Evolutionary conservation across 306 rosid genomes (phyloP).

Genomic region (Lupinus albus): DNA sequence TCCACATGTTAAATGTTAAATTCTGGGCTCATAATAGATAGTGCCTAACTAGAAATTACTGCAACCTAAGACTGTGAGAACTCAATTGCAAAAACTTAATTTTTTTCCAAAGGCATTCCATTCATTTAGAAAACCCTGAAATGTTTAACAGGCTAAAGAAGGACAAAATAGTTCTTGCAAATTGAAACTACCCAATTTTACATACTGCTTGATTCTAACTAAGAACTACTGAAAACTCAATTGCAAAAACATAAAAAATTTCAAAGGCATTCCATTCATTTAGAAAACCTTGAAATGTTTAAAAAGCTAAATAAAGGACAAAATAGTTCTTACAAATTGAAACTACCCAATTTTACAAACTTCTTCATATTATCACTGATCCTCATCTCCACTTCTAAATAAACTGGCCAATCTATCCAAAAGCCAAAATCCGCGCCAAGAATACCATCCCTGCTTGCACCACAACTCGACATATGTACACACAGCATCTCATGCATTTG

Average conservation of each 20-base stretch:
- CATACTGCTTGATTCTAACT: conserved; percentile 41
- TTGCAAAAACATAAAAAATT: conserved; percentile 2
- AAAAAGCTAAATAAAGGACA: conserved; percentile 40
- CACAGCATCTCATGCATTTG: conserved; percentile 72
- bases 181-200: conserved; percentile 57
- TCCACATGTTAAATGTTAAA: too few relatives aligned
- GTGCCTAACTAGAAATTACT: background rate
- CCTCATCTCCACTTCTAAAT: conserved; percentile 41
- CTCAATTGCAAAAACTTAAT: background rate
- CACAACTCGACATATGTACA: conserved; percentile 70
- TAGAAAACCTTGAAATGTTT: conserved; percentile 51
- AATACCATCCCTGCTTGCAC: conserved; percentile 48
- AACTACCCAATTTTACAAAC: conserved; percentile 60
- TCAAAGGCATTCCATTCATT: conserved; percentile 48
- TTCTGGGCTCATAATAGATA: background rate
- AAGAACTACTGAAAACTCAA: background rate
- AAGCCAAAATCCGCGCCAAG: conserved; percentile 45
- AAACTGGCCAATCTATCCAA: conserved; percentile 49
- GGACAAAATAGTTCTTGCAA: conserved; percentile 47
- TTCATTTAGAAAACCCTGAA: conserved; percentile 48
- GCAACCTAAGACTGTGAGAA: background rate
- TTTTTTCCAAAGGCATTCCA: conserved; percentile 44
- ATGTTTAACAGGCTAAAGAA: conserved; percentile 54
- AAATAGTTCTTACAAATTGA: conserved; percentile 32
- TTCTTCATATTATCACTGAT: conserved; percentile 42